Evolutionary conservation across 345 rosid species (phyloP).

Genomic region (Laguncularia racemosa): DNA sequence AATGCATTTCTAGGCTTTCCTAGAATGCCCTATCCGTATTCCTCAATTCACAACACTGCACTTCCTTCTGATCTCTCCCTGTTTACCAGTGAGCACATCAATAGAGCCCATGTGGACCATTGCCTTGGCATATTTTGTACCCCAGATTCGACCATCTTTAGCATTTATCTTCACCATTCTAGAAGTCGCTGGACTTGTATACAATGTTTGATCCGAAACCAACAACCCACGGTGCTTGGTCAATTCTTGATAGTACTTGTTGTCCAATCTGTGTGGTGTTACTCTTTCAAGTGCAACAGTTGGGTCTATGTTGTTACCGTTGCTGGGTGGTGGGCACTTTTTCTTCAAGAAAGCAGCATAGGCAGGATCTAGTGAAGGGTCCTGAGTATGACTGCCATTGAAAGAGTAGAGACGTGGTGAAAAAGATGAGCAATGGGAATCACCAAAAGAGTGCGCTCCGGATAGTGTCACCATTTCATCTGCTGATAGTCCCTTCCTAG

Average conservation of each 20-base stretch:
- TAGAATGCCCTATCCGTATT: too few relatives aligned
- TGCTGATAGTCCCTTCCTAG: conserved; percentile 18
- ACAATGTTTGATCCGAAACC: conserved; percentile 36
- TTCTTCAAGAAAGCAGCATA: conserved; percentile 29
- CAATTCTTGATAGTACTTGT: conserved; percentile 28
- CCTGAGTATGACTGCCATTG: conserved; percentile 11
- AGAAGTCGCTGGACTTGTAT: conserved; percentile 18
- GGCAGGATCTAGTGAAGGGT: conserved; percentile 24
- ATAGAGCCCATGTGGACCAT: conserved; percentile 34
- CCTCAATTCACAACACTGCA: conserved; percentile 23
- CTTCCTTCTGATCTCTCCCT: conserved; percentile 31
- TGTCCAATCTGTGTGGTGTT: conserved; percentile 26
- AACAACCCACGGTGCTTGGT: conserved; percentile 22
- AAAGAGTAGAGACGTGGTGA: conserved; percentile 20
- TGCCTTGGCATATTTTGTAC: conserved; percentile 25
- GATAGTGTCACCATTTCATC: conserved; percentile 41
- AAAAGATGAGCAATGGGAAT: conserved; percentile 30
- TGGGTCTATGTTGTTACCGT: neutral
- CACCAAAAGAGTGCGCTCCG: conserved; percentile 32
- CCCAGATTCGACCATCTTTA: conserved; percentile 18
- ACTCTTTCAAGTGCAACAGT: conserved; percentile 11
- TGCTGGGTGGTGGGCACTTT: conserved; percentile 20
- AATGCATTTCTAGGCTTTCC: too few relatives aligned
- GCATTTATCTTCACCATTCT: conserved; percentile 22
- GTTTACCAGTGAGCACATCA: conserved; percentile 27